Conservation (phyloP, 1,284 basidiomycete genomes). For the Apiotrichum laibachii region DNA sequence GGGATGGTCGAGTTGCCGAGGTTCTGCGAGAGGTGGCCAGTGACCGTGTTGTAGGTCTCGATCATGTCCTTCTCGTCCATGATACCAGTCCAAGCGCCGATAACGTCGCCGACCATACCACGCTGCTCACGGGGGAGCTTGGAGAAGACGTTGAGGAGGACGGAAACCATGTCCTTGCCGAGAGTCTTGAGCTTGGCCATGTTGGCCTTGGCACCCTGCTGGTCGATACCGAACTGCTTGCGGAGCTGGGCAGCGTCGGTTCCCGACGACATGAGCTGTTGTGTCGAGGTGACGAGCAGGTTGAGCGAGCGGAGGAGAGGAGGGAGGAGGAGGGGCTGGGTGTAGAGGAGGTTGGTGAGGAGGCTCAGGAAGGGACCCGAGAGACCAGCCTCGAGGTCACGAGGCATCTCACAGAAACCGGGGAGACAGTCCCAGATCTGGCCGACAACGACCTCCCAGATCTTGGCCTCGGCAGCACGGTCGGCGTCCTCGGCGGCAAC, state of each 20-base stretch:
- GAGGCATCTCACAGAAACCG: constrained; percentile 70
- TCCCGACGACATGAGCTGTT: constrained; percentile 53
- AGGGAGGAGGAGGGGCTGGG: constrained; percentile 77
- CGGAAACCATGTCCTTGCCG: constrained; percentile 87
- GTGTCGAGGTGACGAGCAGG: constrained; percentile 67
- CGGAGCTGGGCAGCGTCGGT: constrained; percentile 55
- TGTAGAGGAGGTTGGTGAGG: constrained; percentile 86
- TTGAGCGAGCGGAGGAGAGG: constrained; percentile 78
- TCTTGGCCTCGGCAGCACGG: constrained; percentile 79
- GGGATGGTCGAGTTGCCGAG: constrained; percentile 53
- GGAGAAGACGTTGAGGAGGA: constrained; percentile 95
- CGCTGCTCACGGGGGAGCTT: constrained; percentile 73
- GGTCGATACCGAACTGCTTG: constrained; percentile 57
- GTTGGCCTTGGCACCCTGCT: constrained; percentile 65
- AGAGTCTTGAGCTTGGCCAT: constrained; percentile 71
- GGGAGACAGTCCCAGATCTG: constrained; percentile 80
- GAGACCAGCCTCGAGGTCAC: constrained; percentile 68
- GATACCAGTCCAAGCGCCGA: constrained; percentile 80
- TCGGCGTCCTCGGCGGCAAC: constrained; percentile 67
- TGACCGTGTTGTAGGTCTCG: constrained; percentile 76
- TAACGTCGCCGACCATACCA: constrained; percentile 82
- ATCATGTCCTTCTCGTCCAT: constrained; percentile 72
- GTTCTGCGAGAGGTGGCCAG: constrained; percentile 71
- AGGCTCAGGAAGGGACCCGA: constrained; percentile 74
- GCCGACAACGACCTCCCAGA: constrained; percentile 86